Conservation (phyloP, 306 rosid species). For the Rosa lucieae region DNA sequence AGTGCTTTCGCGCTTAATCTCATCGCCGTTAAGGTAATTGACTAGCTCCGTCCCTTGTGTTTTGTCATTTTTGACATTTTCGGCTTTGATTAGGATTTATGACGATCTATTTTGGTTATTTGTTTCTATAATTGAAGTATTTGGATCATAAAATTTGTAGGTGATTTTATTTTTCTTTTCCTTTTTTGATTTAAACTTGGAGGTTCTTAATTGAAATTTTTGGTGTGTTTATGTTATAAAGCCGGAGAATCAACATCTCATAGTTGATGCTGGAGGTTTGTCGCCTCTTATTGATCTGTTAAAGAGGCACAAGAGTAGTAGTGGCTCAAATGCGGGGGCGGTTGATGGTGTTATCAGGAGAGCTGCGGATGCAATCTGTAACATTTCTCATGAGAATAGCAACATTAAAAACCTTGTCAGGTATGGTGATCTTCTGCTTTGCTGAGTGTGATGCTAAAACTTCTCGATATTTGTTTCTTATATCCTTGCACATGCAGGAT, state of each 20-base stretch:
- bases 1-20: slow-evolving; percentile 47
- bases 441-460: neutral
- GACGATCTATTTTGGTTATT: neutral
- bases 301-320: slow-evolving; percentile 28
- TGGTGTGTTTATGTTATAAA: slow-evolving; percentile 32
- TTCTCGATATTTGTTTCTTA: neutral
- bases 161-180: neutral
- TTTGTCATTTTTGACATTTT: neutral
- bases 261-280: slow-evolving; percentile 66
- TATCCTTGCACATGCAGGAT: slow-evolving; percentile 34
- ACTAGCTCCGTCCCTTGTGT: neutral
- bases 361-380: slow-evolving; percentile 59
- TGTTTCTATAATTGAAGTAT: neutral
- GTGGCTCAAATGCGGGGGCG: slow-evolving; percentile 18
- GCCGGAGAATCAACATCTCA: slow-evolving; percentile 55
- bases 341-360: slow-evolving; percentile 46
- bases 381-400: slow-evolving; percentile 60
- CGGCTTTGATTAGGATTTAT: neutral
- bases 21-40: slow-evolving; percentile 53
- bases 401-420: slow-evolving; percentile 52
- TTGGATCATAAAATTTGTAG: neutral
- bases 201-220: neutral
- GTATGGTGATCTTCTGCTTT: slow-evolving; percentile 24
- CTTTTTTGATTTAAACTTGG: neutral
- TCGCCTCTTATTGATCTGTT: slow-evolving; percentile 49